Base-by-base conservation (phyloP, 2,329 filamentous ascomycete species). In the Cercospora sp. region DNA sequence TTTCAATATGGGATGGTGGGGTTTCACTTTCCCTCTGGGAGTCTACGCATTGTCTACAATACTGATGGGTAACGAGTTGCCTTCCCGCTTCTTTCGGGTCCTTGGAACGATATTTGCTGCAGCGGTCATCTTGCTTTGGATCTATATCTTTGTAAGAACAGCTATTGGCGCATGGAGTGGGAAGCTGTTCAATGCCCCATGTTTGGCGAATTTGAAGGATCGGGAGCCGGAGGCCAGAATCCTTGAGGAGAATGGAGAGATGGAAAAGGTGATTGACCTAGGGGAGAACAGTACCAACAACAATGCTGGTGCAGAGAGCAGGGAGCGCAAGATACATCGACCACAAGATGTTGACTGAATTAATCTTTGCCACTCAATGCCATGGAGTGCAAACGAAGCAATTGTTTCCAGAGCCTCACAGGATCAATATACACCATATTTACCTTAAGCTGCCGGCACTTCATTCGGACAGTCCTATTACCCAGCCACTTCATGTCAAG, bases 1-100 rank as follows among this genome's bases (percentile, higher is more conserved):
- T 88, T 89, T 76, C 88, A 89, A 73, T 86, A 88, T 78, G 87
- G 86, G 13, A 87, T 86, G 86, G 89, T 85, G 86, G 85, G 84
- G 2, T 2, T 88, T 88, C 68, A 86, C 83, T 0, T 89, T 89
- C 70, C 87, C 86, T 0, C 72, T 87, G 2, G 87, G 87, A 3
- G 86, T 87, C 0, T 88, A 84, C 73, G 81, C 86, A 0, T 76
- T 83, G 5, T 81, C 78, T 33, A 85, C 84, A 0, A 80, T 80
- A 3, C 77, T 80, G 64, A 77, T 85, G 65, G 85, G 82, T 0
- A 78, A 80, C 33, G 83, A 87, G 68, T 79, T 88, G 68, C 83
- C 84, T 0, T 87, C 83, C 36, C 60, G 74, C 26, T 87, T 89
- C 71, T 89, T 88, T 71, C 79, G 80, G 36, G 79, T 88, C 0